Base-by-base conservation (phyloP, 768 basidiomycete species). In the Panaeolus papilionaceus region DNA sequence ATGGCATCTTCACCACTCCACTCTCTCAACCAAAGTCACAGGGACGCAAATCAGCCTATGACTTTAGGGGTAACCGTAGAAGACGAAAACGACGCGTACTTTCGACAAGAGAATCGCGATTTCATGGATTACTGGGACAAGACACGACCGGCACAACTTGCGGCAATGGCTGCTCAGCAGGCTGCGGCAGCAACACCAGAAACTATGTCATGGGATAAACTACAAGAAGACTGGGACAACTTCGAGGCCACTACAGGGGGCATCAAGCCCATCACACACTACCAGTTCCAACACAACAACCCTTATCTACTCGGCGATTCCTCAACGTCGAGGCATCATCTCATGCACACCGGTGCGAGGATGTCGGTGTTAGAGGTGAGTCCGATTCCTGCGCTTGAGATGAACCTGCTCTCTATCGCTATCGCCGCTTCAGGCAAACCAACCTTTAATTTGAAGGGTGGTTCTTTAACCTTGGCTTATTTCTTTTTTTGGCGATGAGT, bases 141-240 rank as follows among this genome's bases (percentile, higher is more conserved):
- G 62, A 79, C 79, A 39, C 78, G 77, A 10, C 47, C 38, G n/a
- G 68, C 72, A 61, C 67, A 68, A 54, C 67, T 66, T 20, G 61
- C 70, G 14, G 66, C 71, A 45, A 61, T 65, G 69, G 66, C 65
- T 38, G 26, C 69, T 51, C 26, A 58, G 14, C 54, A 58, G 3
- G 26, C 54, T 16, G 8, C 54, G 9, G 26, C 62, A 65, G 28
- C 62, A 26, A 72, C 76, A 47, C 68, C 75, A 26, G 80, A 82
- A 40, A 76, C 73, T 3, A 66, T 69, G 12, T 76, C 78, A 62
- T 96, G 94, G 94, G 84, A 88, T 69, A 77, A 77, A 38, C 76
- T 97, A 68, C 93, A 95, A 76, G 76, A 79, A 11, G 89, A 90
- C 67, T 96, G 94, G 94, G 94, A 96, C 71, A 79, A 79, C 3